Percentiles rank a stretch among this genome's conserved stretches.
These are phyloP conservation scores for Bipolaris oryzae DNA, from an alignment of 2,329 filamentous ascomycete species.

Conservation along the genomic window DNA sequence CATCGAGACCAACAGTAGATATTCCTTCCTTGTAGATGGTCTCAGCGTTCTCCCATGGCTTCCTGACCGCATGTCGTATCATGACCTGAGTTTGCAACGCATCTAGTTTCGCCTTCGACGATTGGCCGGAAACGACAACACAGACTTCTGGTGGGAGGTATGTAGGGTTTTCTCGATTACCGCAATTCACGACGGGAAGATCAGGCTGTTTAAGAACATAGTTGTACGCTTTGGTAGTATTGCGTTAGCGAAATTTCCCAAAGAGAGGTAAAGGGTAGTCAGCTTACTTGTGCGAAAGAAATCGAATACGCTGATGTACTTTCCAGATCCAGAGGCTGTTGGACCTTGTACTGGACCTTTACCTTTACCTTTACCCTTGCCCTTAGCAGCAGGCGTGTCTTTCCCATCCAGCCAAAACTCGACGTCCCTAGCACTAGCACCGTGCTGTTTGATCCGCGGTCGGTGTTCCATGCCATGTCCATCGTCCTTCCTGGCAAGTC, in stretches of 20 bases:
- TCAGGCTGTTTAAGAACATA: slow-evolving; percentile 15
- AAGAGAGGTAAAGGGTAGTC: neutral
- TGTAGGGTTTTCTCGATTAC: slow-evolving; percentile 29
- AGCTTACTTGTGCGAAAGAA: slow-evolving; percentile 25
- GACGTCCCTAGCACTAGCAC: slow-evolving; percentile 30
- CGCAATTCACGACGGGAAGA: slow-evolving; percentile 32
- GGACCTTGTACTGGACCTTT: slow-evolving; percentile 1
- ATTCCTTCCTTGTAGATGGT: slow-evolving; percentile 23
- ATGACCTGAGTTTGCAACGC: slow-evolving; percentile 31
- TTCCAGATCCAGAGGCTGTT: slow-evolving; percentile 11
- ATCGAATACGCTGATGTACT: slow-evolving; percentile 29
- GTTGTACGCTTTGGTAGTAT: slow-evolving; percentile 14
- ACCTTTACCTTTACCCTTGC: slow-evolving; percentile 18
- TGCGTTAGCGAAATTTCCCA: neutral
- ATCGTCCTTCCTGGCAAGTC: slow-evolving; percentile 48
- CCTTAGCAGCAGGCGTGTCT: neutral
- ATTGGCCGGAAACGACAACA: slow-evolving; percentile 30
- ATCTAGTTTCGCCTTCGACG: slow-evolving; percentile 29
- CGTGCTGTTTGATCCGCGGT: slow-evolving; percentile 19
- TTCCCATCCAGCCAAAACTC: slow-evolving; percentile 30
- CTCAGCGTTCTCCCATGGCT: slow-evolving; percentile 31
- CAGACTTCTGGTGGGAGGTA: slow-evolving; percentile 37
- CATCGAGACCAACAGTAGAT: slow-evolving; percentile 23
- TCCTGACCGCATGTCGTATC: slow-evolving; percentile 36
- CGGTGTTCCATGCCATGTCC: slow-evolving; percentile 31